Evolutionary conservation across 306 rosid species (phyloP).

Genomic region (Pterocarpus santalinus): DNA sequence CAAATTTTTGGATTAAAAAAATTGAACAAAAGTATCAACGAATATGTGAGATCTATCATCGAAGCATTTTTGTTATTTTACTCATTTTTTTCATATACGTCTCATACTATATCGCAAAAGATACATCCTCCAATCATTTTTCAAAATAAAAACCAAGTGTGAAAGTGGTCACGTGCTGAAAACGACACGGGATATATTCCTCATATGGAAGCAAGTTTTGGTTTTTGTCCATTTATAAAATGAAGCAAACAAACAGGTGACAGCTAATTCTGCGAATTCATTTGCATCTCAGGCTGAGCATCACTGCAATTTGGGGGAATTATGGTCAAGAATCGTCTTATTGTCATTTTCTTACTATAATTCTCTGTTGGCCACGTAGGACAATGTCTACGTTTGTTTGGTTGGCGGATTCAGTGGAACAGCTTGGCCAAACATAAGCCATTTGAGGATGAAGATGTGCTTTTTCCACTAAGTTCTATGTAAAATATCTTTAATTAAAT

Average conservation of each 20-base stretch:
- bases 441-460: constrained; percentile 18
- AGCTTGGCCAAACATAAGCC: not conserved
- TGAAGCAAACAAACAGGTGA: constrained; percentile 8
- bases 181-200: not conserved
- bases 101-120: too few relatives aligned
- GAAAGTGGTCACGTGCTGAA: constrained; percentile 22
- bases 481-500: not conserved
- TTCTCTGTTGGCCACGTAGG: constrained; percentile 25
- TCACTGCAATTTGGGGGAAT: constrained; percentile 25
- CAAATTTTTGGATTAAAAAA: too few relatives aligned
- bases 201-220: not conserved
- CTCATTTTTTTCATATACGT: too few relatives aligned
- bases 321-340: constrained; percentile 25
- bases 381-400: constrained; percentile 14
- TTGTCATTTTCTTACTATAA: constrained; percentile 35
- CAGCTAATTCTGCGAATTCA: constrained; percentile 16
- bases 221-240: not conserved
- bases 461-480: not conserved
- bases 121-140: too few relatives aligned
- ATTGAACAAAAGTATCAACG: too few relatives aligned
- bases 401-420: constrained; percentile 22
- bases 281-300: not conserved
- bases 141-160: not conserved
- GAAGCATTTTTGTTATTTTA: too few relatives aligned
- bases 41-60: too few relatives aligned